Percentiles rank a stretch among this genome's conserved stretches.
These are phyloP conservation scores for Lactarius psammicola DNA, from an alignment of 768 basidiomycete species.

Conservation along the genomic window DNA sequence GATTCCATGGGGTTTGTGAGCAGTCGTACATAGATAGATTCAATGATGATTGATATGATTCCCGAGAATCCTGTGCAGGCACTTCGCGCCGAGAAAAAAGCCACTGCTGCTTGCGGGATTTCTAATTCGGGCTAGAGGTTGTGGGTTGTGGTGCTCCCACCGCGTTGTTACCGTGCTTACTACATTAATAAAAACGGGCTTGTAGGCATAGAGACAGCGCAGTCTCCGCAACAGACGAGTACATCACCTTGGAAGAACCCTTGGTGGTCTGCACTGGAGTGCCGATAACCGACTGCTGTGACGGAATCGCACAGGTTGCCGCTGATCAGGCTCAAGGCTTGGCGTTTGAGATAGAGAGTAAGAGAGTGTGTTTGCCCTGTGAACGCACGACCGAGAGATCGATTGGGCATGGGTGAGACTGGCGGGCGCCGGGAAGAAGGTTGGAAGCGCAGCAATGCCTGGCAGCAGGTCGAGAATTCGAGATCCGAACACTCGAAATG, in stretches of 20 bases:
- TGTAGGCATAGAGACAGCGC: slow-evolving; percentile 13
- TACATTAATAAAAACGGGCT: slow-evolving; percentile 5
- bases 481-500: background rate
- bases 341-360: background rate
- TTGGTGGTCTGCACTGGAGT: background rate
- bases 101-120: background rate
- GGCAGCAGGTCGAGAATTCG: no score
- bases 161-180: background rate
- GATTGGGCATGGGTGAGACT: no score
- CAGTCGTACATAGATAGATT: background rate
- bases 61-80: background rate
- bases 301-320: background rate
- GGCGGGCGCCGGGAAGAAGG: background rate
- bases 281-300: background rate
- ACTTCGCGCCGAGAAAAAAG: background rate
- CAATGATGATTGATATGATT: background rate
- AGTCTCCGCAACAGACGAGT: background rate
- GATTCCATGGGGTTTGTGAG: background rate
- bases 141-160: background rate
- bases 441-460: background rate
- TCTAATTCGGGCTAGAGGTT: background rate
- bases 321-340: background rate
- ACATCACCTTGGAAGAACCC: background rate
- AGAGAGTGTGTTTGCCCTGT: background rate
- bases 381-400: background rate